Percentiles rank a stretch among this genome's conserved stretches.
Evolutionary conservation across 495 filamentous ascomycete species (phyloP).

Genomic region (Sordaria brevicollis): DNA sequence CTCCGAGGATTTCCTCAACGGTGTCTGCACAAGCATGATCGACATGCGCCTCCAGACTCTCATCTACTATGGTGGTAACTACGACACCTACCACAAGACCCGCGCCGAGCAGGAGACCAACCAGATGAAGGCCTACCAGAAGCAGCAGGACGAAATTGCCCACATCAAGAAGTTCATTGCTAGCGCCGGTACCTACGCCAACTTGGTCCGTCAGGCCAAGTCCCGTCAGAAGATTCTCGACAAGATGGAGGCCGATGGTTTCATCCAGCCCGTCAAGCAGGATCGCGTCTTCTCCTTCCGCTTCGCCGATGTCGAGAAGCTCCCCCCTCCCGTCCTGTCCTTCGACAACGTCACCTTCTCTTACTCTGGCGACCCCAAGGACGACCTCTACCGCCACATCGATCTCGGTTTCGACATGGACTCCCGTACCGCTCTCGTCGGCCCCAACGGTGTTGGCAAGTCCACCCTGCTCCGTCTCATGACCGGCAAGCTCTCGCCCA

Average conservation of each 20-base stretch:
- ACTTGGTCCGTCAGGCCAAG: constrained; percentile 97
- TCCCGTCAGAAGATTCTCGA: constrained; percentile 99
- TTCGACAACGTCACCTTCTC: constrained; percentile 98
- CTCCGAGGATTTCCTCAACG: constrained; percentile 97
- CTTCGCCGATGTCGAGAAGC: constrained; percentile 97
- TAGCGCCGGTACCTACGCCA: constrained; percentile 98
- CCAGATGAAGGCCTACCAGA: constrained; percentile 96
- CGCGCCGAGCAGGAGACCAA: constrained; percentile 90
- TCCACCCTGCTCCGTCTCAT: constrained; percentile 96
- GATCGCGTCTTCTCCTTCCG: constrained; percentile 96
- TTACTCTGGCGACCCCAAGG: constrained; percentile 79
- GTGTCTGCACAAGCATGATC: constrained; percentile 97
- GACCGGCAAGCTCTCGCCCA: constrained; percentile 90
- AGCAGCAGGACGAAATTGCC: constrained; percentile 97
- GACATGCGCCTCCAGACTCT: constrained; percentile 90
- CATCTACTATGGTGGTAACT: constrained; percentile 99
- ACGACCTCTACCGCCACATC: constrained; percentile 91
- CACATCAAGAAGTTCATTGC: constrained; percentile 99
- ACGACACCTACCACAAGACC: constrained; percentile 97
- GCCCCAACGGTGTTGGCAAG: constrained; percentile 98
- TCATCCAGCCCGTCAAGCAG: constrained; percentile 78
- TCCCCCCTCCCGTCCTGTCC: constrained; percentile 89
- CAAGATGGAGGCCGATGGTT: constrained; percentile 99
- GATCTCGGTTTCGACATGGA: constrained; percentile 99
- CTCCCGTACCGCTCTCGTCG: constrained; percentile 90